These are phyloP conservation scores for Elongisporangium anandrum DNA, from an alignment of 352 stramenopile genomes.

Conservation along the genomic window DNA sequence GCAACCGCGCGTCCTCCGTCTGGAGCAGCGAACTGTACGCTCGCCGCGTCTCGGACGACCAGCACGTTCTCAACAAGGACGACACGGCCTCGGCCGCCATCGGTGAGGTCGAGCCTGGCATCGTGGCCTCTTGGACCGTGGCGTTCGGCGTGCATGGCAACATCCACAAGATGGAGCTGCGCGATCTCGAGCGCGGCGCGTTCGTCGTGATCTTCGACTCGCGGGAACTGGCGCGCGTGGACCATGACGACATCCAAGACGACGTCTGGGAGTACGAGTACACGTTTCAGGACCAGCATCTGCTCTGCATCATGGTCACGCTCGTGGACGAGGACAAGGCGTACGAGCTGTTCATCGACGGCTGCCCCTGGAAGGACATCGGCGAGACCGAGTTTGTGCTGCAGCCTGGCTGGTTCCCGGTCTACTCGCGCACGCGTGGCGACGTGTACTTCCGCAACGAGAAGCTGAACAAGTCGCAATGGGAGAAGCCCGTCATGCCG, in stretches of 20 bases:
- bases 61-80: constrained; percentile 36
- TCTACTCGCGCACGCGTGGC: constrained; percentile 70
- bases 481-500: constrained; percentile 71
- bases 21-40: constrained; percentile 82
- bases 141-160: constrained; percentile 70
- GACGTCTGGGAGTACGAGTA: constrained; percentile 78
- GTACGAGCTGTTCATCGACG: constrained; percentile 80
- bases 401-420: constrained; percentile 66
- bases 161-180: constrained; percentile 73
- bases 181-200: constrained; percentile 63
- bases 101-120: constrained; percentile 29
- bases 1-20: constrained; percentile 30
- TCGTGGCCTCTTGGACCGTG: constrained; percentile 71
- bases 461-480: constrained; percentile 51
- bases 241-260: constrained; percentile 59
- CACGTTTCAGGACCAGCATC: constrained; percentile 64
- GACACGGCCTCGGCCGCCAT: constrained; percentile 10
- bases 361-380: constrained; percentile 64
- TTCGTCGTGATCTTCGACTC: constrained; percentile 80
- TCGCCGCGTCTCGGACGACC: constrained; percentile 55
- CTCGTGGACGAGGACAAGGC: constrained; percentile 58
- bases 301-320: constrained; percentile 57
- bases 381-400: constrained; percentile 82
- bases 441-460: constrained; percentile 77
- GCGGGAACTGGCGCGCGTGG: constrained; percentile 43